phyloP scores from a whole-genome alignment of 2,329 filamentous ascomycete species.

The Diaporthe helianthi region DNA sequence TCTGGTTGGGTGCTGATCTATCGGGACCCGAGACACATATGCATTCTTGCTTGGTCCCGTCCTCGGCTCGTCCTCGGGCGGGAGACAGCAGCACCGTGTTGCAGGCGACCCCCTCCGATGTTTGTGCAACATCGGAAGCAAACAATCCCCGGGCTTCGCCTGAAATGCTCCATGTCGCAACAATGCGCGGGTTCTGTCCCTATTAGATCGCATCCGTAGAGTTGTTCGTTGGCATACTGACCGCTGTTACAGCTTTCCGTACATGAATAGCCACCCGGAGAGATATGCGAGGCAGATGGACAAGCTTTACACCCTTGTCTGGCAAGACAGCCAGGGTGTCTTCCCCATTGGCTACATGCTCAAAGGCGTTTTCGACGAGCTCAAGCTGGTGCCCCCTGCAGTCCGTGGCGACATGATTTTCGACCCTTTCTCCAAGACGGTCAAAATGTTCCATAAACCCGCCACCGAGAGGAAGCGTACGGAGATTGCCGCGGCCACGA shows the following conservation, averaged over 20 bases:
- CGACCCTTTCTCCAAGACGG: constrained; percentile 63
- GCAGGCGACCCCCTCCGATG: constrained; percentile 11
- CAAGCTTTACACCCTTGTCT: constrained; percentile 71
- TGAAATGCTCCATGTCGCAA: neutral
- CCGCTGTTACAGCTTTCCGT: constrained; percentile 72
- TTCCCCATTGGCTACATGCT: constrained; percentile 69
- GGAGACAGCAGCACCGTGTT: constrained; percentile 3
- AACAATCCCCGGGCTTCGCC: neutral
- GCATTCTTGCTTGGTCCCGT: constrained; percentile 22
- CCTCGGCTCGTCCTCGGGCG: neutral
- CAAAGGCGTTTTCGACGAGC: constrained; percentile 56
- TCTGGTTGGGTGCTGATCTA: neutral
- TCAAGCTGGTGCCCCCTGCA: constrained; percentile 54
- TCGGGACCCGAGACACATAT: constrained; percentile 1
- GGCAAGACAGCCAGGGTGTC: constrained; percentile 67
- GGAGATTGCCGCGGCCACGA: constrained; percentile 60
- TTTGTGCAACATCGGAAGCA: constrained; percentile 25
- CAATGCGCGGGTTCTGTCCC: neutral
- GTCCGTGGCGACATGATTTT: constrained; percentile 67
- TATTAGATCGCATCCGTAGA: neutral
- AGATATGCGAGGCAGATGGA: constrained; percentile 63
- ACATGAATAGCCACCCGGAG: constrained; percentile 66
- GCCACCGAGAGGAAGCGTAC: constrained; percentile 68
- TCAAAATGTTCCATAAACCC: constrained; percentile 67
- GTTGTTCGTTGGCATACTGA: constrained; percentile 25